Percentiles rank a stretch among this genome's conserved stretches.
These are phyloP conservation scores for Stachybotrys elegans DNA, from an alignment of 2,329 filamentous ascomycete genomes.

Conservation along the genomic window DNA sequence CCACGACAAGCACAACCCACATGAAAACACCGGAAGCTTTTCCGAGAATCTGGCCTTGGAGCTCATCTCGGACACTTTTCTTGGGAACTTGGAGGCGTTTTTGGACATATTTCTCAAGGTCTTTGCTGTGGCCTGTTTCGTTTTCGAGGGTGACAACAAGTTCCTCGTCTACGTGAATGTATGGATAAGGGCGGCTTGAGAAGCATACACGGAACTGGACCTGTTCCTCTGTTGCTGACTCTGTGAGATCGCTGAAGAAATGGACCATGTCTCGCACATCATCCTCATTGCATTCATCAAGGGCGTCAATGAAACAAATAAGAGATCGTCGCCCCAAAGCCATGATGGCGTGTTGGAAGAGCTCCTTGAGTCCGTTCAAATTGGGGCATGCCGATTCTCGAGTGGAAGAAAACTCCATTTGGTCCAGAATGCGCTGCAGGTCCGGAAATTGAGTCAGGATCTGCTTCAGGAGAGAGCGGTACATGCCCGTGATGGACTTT, in stretches of 20 bases:
- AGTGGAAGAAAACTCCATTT: background rate
- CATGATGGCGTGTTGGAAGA: background rate
- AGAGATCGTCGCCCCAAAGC: slow-evolving; percentile 7
- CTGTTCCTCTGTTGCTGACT: slow-evolving; percentile 13
- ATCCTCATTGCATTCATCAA: slow-evolving; percentile 42
- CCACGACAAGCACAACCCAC: slow-evolving; percentile 35
- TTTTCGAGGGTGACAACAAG: slow-evolving; percentile 26
- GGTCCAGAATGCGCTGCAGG: background rate
- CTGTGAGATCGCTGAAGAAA: slow-evolving; percentile 34
- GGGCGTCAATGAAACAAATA: slow-evolving; percentile 26
- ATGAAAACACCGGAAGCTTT: slow-evolving; percentile 38
- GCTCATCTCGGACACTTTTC: background rate
- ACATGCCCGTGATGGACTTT: slow-evolving; percentile 1
- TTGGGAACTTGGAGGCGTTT: slow-evolving; percentile 19
- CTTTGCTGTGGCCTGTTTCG: slow-evolving; percentile 27
- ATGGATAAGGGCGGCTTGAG: slow-evolving; percentile 41
- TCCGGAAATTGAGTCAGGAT: background rate
- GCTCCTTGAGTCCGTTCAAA: slow-evolving; percentile 1
- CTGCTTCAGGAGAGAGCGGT: slow-evolving; percentile 1
- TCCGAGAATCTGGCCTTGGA: slow-evolving; percentile 19
- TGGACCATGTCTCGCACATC: slow-evolving; percentile 34
- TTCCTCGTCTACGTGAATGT: slow-evolving; percentile 26
- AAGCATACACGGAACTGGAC: slow-evolving; percentile 31
- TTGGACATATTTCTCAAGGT: slow-evolving; percentile 27
- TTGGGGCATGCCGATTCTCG: background rate